phyloP scores from a whole-genome alignment of 1,139 yeast genomes.

The Blastobotrys buckinghamii region DNA sequence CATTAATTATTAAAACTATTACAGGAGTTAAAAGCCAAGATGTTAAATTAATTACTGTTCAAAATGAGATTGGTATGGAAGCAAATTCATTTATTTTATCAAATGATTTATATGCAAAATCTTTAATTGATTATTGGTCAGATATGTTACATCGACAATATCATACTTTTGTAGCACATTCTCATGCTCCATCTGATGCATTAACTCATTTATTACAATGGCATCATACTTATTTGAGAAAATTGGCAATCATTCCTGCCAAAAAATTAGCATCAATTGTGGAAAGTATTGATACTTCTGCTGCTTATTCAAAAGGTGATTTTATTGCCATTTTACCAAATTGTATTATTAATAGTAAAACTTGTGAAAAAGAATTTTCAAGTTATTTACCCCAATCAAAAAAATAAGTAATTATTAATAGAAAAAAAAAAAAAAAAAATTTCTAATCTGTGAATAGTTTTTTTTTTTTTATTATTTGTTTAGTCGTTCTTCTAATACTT shows the following conservation, averaged over 20 bases:
- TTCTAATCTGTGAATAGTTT: no score
- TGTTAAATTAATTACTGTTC: slow-evolving; percentile 59
- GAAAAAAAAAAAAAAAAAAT: background rate
- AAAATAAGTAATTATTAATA: slow-evolving; percentile 3
- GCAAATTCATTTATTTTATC: slow-evolving; percentile 62
- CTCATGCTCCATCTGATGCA: slow-evolving; percentile 43
- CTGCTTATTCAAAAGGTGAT: slow-evolving; percentile 33
- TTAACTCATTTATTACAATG: slow-evolving; percentile 82
- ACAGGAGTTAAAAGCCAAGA: slow-evolving; percentile 49
- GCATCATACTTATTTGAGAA: slow-evolving; percentile 78
- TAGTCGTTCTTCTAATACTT: slow-evolving; percentile 67
- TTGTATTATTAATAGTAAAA: background rate
- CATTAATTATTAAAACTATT: slow-evolving; percentile 66
- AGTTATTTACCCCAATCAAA: background rate
- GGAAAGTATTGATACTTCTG: slow-evolving; percentile 17
- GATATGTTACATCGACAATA: slow-evolving; percentile 65
- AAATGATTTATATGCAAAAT: slow-evolving; percentile 58
- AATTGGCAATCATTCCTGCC: slow-evolving; percentile 64
- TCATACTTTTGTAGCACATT: slow-evolving; percentile 47
- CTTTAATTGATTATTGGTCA: slow-evolving; percentile 69
- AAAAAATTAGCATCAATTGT: slow-evolving; percentile 37
- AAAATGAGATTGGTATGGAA: slow-evolving; percentile 53
- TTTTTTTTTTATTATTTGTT: background rate
- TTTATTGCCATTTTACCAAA: slow-evolving; percentile 30
- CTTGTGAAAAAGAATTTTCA: background rate